Evolutionary conservation across 768 basidiomycete genomes (phyloP).

Genomic region (Tylopilus sp.): DNA sequence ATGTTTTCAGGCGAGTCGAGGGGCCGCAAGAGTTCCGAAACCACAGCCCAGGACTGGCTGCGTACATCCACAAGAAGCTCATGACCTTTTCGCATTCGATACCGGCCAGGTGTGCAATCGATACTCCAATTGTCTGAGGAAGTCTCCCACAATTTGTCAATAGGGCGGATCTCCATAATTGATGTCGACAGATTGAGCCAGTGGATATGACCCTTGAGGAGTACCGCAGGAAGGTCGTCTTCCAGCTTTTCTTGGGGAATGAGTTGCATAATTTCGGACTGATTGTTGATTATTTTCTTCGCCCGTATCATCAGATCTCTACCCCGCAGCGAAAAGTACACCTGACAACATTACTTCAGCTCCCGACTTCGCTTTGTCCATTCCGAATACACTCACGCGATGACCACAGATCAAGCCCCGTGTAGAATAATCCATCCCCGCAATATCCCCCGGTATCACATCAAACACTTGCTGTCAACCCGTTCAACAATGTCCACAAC

Average conservation of each 20-base stretch:
- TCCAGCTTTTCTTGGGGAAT: slow-evolving; percentile 13
- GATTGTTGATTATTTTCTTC: background rate
- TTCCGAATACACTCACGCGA: too few relatives aligned
- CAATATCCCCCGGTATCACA: too few relatives aligned
- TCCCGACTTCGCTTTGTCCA: too few relatives aligned
- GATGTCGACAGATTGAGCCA: background rate
- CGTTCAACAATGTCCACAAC: too few relatives aligned
- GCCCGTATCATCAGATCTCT: slow-evolving; percentile 9
- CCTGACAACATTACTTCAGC: background rate
- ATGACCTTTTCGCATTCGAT: background rate
- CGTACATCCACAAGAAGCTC: background rate
- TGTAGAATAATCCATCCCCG: too few relatives aligned
- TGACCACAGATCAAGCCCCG: too few relatives aligned
- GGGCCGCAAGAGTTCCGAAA: background rate
- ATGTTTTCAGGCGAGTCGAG: background rate
- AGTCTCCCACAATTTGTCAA: background rate
- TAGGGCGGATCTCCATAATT: background rate
- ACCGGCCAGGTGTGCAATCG: background rate
- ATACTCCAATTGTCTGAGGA: background rate
- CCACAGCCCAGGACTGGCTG: background rate
- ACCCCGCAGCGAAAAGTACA: slow-evolving; percentile 1
- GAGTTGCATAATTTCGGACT: slow-evolving; percentile 8
- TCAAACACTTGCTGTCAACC: too few relatives aligned
- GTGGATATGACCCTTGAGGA: background rate
- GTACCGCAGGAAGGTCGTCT: slow-evolving; percentile 18